phyloP scores from a whole-genome alignment of 768 basidiomycete genomes.

The Amanita inopinata region DNA sequence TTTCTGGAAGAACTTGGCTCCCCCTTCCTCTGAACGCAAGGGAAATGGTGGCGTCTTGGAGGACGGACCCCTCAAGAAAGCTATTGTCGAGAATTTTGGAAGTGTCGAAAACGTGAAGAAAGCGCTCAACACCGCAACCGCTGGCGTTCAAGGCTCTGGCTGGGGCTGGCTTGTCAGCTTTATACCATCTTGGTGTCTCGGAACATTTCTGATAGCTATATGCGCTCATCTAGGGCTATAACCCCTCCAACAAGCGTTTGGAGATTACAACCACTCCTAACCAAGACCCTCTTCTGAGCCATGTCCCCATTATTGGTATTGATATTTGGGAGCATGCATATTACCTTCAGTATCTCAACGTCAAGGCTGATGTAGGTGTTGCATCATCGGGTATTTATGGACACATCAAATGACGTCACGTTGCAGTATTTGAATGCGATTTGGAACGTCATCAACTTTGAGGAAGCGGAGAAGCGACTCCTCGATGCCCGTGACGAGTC shows the following conservation, averaged over 20 bases:
- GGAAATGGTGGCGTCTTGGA: conserved; percentile 52
- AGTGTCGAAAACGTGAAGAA: conserved; percentile 61
- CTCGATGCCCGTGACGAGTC: conserved; percentile 25
- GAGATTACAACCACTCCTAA: conserved; percentile 89
- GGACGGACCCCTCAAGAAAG: conserved; percentile 58
- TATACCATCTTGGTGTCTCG: conserved; percentile 1
- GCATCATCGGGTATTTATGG: background rate
- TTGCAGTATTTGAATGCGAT: conserved; percentile 64
- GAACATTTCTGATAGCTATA: conserved; percentile 1
- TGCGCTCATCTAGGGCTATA: conserved; percentile 45
- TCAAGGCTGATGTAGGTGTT: conserved; percentile 76
- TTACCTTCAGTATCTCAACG: conserved; percentile 94
- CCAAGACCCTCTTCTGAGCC: conserved; percentile 83
- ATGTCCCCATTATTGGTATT: conserved; percentile 79
- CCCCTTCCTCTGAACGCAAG: conserved; percentile 39
- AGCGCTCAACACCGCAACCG: conserved; percentile 78
- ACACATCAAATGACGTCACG: background rate
- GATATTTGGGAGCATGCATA: conserved; percentile 96
- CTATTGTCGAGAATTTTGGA: conserved; percentile 58
- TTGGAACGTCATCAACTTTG: conserved; percentile 62
- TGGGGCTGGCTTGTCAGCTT: conserved; percentile 91
- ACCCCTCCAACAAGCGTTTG: conserved; percentile 56
- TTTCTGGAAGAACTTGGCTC: conserved; percentile 93
- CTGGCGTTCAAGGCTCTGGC: conserved; percentile 84
- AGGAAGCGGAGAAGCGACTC: conserved; percentile 68